Percentiles rank a stretch among this genome's conserved stretches.
phyloP scores from a whole-genome alignment of 23 red algal genomes.

The Rhodosorus marinus region DNA sequence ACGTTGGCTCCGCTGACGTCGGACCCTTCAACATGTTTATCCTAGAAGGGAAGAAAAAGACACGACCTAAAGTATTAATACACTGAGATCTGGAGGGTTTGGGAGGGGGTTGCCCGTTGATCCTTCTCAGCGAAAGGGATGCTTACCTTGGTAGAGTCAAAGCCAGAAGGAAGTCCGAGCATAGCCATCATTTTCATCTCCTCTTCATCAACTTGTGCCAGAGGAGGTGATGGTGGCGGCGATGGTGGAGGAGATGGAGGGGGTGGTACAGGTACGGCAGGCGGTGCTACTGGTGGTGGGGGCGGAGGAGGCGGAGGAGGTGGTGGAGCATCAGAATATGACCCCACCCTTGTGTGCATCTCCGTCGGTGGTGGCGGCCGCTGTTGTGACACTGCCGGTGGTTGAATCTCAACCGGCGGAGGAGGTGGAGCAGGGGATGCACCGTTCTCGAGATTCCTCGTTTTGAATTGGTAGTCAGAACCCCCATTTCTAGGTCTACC shows the following conservation, averaged over 20 bases:
- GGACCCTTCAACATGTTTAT: slow-evolving; percentile 37
- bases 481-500: no score
- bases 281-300: slow-evolving; percentile 4
- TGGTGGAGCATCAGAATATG: slow-evolving; percentile 1
- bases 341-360: no score
- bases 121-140: background rate
- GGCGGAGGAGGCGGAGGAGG: slow-evolving; percentile 27
- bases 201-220: background rate
- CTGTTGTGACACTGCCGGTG: no score
- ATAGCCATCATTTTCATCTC: background rate
- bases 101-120: slow-evolving; percentile 1
- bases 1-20: slow-evolving; percentile 57
- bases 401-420: no score
- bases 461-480: no score
- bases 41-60: slow-evolving; percentile 27
- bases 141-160: slow-evolving; percentile 3
- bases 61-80: slow-evolving; percentile 3
- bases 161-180: background rate
- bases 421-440: no score
- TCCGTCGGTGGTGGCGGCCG: no score
- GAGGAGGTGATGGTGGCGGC: slow-evolving; percentile 39
- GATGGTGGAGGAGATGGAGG: slow-evolving; percentile 21
- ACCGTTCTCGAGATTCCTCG: no score
- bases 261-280: background rate
- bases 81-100: slow-evolving; percentile 12